These are phyloP conservation scores for Pythium aristosporum DNA, from an alignment of 352 stramenopile species.

Conservation along the genomic window DNA sequence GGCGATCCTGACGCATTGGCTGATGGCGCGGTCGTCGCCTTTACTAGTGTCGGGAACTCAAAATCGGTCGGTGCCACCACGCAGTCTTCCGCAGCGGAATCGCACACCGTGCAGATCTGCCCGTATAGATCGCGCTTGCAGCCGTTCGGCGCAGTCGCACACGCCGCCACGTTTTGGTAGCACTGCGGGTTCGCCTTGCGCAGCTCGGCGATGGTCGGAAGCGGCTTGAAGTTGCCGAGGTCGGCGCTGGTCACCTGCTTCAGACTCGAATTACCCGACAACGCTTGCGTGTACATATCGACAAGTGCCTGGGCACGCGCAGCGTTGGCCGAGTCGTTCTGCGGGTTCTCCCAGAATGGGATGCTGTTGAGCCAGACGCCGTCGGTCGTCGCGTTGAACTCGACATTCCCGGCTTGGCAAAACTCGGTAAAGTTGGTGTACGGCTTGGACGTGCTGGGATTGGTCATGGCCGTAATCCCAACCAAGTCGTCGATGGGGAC, in stretches of 20 bases:
- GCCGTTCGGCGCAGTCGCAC: constrained; percentile 42
- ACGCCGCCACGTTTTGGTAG: constrained; percentile 61
- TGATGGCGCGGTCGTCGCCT: constrained; percentile 21
- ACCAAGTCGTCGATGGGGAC: constrained; percentile 74
- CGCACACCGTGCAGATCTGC: constrained; percentile 59
- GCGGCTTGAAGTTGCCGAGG: constrained; percentile 40
- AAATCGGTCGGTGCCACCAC: constrained; percentile 30
- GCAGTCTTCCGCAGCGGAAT: constrained; percentile 27
- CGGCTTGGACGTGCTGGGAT: constrained; percentile 29
- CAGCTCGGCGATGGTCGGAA: constrained; percentile 46
- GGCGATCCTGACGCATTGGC: background rate
- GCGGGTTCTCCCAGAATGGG: constrained; percentile 63
- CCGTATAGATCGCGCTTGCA: constrained; percentile 61
- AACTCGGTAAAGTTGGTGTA: constrained; percentile 75
- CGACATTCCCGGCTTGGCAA: constrained; percentile 50
- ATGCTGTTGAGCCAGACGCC: constrained; percentile 41
- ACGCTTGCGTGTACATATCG: constrained; percentile 38
- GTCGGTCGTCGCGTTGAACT: constrained; percentile 52
- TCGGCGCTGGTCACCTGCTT: constrained; percentile 32
- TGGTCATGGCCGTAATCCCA: constrained; percentile 60
- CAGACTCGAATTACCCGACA: constrained; percentile 28
- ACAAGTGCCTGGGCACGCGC: constrained; percentile 43
- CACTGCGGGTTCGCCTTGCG: constrained; percentile 51
- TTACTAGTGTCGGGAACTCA: constrained; percentile 39
- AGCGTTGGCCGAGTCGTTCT: constrained; percentile 44